Percentiles rank a stretch among this genome's conserved stretches.
Evolutionary conservation across 1,139 yeast genomes (phyloP).

Genomic region (Debaryomyces psychrophilus): DNA sequence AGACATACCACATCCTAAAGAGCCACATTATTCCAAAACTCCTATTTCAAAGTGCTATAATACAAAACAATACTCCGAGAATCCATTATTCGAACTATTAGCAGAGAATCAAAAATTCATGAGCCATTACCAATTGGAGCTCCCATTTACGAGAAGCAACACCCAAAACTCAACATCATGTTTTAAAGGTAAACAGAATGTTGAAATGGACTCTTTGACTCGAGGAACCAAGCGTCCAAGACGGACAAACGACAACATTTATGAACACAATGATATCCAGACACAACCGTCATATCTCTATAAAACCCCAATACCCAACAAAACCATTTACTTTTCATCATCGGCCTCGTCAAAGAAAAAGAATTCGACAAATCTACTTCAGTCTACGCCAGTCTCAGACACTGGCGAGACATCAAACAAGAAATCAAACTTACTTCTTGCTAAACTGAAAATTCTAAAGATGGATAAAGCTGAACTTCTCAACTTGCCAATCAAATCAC

Average conservation of each 20-base stretch:
- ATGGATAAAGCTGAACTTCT: slow-evolving; percentile 24
- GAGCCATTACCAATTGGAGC: slow-evolving; percentile 21
- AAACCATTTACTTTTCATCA: slow-evolving; percentile 37
- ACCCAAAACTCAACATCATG: neutral
- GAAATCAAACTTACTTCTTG: slow-evolving; percentile 12
- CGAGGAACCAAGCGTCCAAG: slow-evolving; percentile 16
- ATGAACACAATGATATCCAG: slow-evolving; percentile 10
- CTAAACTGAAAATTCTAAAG: slow-evolving; percentile 16
- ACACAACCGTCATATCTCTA: slow-evolving; percentile 22
- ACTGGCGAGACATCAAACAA: slow-evolving; percentile 19
- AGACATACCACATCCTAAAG: slow-evolving; percentile 18
- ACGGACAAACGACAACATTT: slow-evolving; percentile 1
- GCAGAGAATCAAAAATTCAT: slow-evolving; percentile 25
- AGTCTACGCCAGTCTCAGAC: slow-evolving; percentile 31
- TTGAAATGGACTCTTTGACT: slow-evolving; percentile 1
- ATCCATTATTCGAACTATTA: slow-evolving; percentile 37
- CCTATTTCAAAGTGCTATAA: slow-evolving; percentile 19
- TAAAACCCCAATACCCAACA: slow-evolving; percentile 36
- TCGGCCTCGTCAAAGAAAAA: slow-evolving; percentile 29
- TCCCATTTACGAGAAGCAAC: slow-evolving; percentile 18
- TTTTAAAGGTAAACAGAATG: neutral
- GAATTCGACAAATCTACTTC: slow-evolving; percentile 12
- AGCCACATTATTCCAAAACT: slow-evolving; percentile 13
- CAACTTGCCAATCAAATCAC: slow-evolving; percentile 12
- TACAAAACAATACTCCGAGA: slow-evolving; percentile 13